phyloP scores from a whole-genome alignment of 2,329 filamentous ascomycete genomes.

The Stemphylium vesicarium region DNA sequence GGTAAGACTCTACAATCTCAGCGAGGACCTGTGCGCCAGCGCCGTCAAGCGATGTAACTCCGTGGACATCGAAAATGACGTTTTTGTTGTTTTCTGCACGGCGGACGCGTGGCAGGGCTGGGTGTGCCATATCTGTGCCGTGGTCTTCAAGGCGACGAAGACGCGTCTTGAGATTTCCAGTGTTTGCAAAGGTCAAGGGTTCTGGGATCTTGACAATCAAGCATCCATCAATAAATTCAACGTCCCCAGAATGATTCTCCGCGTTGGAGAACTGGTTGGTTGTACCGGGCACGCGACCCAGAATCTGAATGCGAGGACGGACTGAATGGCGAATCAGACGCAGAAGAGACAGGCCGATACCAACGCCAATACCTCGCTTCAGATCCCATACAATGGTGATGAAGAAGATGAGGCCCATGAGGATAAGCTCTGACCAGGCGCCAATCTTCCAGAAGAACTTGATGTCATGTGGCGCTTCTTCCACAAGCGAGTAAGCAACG shows the following conservation, averaged over 20 bases:
- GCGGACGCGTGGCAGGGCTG: constrained; percentile 81
- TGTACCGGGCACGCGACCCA: constrained; percentile 85
- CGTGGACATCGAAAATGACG: constrained; percentile 95
- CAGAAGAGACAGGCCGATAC: constrained; percentile 87
- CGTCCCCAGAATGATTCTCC: constrained; percentile 70
- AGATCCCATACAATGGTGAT: constrained; percentile 96
- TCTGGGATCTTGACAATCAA: constrained; percentile 98
- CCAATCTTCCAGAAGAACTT: constrained; percentile 85
- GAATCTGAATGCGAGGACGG: constrained; percentile 91
- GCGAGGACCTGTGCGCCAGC: constrained; percentile 89
- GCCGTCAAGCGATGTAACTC: constrained; percentile 93
- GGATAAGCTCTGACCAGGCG: constrained; percentile 81
- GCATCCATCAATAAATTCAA: constrained; percentile 91
- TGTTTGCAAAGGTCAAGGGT: constrained; percentile 95
- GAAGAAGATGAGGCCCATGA: constrained; percentile 90
- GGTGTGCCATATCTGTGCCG: constrained; percentile 83
- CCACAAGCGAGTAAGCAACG: constrained; percentile 90
- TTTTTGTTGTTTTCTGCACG: constrained; percentile 84
- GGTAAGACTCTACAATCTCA: constrained; percentile 85
- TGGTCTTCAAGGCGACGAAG: constrained; percentile 86
- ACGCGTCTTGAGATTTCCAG: constrained; percentile 85
- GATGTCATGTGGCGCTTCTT: constrained; percentile 93
- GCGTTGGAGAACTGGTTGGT: constrained; percentile 82
- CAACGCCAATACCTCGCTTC: constrained; percentile 89
- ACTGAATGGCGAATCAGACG: constrained; percentile 91